These are phyloP conservation scores for Kickxella alabastrina DNA, from an alignment of 192 early-diverging fungal genomes.

Conservation along the genomic window DNA sequence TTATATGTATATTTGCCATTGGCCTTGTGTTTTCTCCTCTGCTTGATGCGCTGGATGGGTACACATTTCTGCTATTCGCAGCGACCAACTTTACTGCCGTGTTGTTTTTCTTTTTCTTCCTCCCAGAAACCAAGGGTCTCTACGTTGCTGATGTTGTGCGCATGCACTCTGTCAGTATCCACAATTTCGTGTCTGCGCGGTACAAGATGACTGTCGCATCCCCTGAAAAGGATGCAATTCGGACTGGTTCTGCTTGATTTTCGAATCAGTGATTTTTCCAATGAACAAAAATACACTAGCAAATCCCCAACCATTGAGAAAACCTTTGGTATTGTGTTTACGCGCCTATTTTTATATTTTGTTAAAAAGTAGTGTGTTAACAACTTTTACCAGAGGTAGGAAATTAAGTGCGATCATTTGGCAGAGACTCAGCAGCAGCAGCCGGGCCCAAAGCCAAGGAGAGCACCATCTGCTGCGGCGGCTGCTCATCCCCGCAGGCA, in stretches of 20 bases:
- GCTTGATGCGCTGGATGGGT: constrained; percentile 29
- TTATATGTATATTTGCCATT: constrained; percentile 53
- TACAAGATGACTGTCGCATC: constrained; percentile 1
- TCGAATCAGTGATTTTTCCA: neutral
- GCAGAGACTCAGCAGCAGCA: no score
- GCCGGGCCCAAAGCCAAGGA: no score
- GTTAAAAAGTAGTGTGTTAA: no score
- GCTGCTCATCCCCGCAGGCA: no score
- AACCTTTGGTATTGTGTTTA: no score
- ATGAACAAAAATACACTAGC: neutral
- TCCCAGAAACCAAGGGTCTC: constrained; percentile 78
- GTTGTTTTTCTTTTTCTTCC: constrained; percentile 55
- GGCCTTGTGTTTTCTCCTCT: constrained; percentile 55
- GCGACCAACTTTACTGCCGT: constrained; percentile 55
- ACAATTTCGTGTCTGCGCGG: constrained; percentile 22
- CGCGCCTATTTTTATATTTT: no score
- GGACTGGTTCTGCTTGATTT: neutral
- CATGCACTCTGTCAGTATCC: constrained; percentile 41
- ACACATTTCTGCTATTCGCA: constrained; percentile 63
- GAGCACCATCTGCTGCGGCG: neutral
- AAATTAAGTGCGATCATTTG: no score
- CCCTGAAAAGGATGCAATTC: neutral
- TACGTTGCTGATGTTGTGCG: constrained; percentile 55
- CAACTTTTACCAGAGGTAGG: no score
- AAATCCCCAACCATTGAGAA: no score